Evolutionary conservation across 1,139 yeast genomes (phyloP), one percentile per base, ranked within the genome.

Genomic region (Saccharomyces uvarum): DNA sequence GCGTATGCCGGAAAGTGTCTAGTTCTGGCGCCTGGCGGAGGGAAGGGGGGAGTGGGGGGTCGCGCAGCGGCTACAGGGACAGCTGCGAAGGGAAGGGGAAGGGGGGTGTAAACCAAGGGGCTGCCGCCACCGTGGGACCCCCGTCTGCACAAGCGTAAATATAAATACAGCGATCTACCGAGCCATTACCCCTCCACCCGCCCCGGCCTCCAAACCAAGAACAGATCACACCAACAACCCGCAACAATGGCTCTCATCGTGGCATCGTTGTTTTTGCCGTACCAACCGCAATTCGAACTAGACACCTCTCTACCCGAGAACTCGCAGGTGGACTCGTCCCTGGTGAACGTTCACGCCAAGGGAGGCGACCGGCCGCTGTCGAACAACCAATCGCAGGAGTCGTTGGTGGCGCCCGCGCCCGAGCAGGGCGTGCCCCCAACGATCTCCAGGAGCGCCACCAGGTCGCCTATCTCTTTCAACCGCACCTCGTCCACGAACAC

Each of bases 271-370:
- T 69, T 69, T 54, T 58, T 69, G 51, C 72, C 72, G 13, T 63
- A 63, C 54, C 66, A 67, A 51, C 71, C 72, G 9, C 71, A 68
- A 51, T 69, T 69, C 50, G 69, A 68, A 58, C 60, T 67, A n/a
- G 58, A 61, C 31, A 63, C 64, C 13, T 55, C 61, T 19, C 56
- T 55, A 27, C 62, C 54, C 27, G 64, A 59, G 46, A 56, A 64
- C 16, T 63, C 63, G 21, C 65, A 58, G 19, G 63, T 59, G 3
- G 70, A 66, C 31, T 58, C 67, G 2, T 59, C 59, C 44, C 53
- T 63, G 49, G 63, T 63, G 16, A 61, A 61, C 47, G 56, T 62
- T 7, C 53, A 55, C 11, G 13, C 54, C 32, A 51, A 48, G 4
- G 50, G 51, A 4, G 13, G 62, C 53, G 24, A 56, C 48, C 56